These are phyloP conservation scores for Cryphonectria parasitica DNA, from an alignment of 2,329 filamentous ascomycete genomes.

Conservation along the genomic window DNA sequence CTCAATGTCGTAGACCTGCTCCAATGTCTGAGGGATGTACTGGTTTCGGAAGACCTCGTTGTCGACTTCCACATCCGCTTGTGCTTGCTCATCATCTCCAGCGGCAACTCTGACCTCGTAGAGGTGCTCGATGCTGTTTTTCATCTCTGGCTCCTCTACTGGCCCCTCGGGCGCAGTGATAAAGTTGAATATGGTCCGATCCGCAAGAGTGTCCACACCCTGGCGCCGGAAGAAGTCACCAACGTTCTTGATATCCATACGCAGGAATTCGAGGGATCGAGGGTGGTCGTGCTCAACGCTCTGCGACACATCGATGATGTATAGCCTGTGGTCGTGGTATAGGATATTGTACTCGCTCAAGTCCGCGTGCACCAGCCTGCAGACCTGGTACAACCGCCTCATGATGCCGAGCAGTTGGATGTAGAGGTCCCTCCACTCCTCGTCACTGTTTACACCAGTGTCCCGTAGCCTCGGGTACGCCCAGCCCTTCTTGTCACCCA, in stretches of 20 bases:
- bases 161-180: conserved; percentile 67
- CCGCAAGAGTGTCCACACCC: conserved; percentile 78
- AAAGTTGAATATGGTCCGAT: conserved; percentile 83
- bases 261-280: conserved; percentile 85
- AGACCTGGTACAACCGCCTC: conserved; percentile 91
- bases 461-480: conserved; percentile 89
- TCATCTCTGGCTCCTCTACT: conserved; percentile 64
- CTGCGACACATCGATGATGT: conserved; percentile 97
- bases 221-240: conserved; percentile 89
- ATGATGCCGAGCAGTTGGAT: conserved; percentile 84
- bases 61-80: conserved; percentile 71
- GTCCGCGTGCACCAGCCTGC: conserved; percentile 91
- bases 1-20: conserved; percentile 96
- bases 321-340: conserved; percentile 80
- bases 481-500: conserved; percentile 85
- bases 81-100: conserved; percentile 38
- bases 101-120: conserved; percentile 60
- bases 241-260: conserved; percentile 98
- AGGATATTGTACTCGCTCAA: conserved; percentile 97
- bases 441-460: conserved; percentile 71
- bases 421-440: conserved; percentile 79
- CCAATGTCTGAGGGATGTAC: conserved; percentile 93
- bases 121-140: conserved; percentile 66
- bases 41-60: conserved; percentile 94
- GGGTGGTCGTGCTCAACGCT: conserved; percentile 97